Evolutionary conservation across 1,284 basidiomycete genomes (phyloP).

Genomic region (Coniferiporia weirii): DNA sequence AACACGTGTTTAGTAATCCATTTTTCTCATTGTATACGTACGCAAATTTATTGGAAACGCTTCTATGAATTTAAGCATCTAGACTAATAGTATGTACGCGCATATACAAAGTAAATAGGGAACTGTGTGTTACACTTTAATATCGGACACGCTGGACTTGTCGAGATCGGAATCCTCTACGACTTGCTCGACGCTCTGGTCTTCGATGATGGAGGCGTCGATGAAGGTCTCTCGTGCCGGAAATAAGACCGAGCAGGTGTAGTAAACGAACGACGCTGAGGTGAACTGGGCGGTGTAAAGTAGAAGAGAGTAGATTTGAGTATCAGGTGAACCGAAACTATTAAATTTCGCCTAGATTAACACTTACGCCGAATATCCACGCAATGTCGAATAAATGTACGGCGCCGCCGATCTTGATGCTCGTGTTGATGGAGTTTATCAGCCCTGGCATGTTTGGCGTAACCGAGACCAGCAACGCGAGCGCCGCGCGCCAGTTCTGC

Average conservation of each 20-base stretch:
- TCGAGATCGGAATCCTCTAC: not conserved
- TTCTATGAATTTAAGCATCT: not conserved
- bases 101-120: not conserved
- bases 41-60: too few relatives aligned
- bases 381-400: constrained; percentile 58
- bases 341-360: not conserved
- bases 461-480: constrained; percentile 57
- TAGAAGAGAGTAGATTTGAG: not conserved
- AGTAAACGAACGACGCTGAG: constrained; percentile 41
- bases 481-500: constrained; percentile 70
- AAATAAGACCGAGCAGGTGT: constrained; percentile 45
- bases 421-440: constrained; percentile 58
- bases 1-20: too few relatives aligned
- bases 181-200: constrained; percentile 3
- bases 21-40: too few relatives aligned
- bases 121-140: not conserved
- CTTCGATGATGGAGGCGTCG: constrained; percentile 35
- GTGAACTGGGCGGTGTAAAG: constrained; percentile 31
- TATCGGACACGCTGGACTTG: constrained; percentile 5
- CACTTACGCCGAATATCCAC: constrained; percentile 64
- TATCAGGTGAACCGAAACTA: not conserved
- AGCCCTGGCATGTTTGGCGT: constrained; percentile 65
- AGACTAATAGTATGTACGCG: not conserved
- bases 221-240: constrained; percentile 58
- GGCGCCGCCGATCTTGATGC: constrained; percentile 48